A percentile compares a stretch with the other conserved stretches of the same genome.
phyloP scores from a whole-genome alignment of 164 flowering plant genomes.

The Protea cynaroides region DNA sequence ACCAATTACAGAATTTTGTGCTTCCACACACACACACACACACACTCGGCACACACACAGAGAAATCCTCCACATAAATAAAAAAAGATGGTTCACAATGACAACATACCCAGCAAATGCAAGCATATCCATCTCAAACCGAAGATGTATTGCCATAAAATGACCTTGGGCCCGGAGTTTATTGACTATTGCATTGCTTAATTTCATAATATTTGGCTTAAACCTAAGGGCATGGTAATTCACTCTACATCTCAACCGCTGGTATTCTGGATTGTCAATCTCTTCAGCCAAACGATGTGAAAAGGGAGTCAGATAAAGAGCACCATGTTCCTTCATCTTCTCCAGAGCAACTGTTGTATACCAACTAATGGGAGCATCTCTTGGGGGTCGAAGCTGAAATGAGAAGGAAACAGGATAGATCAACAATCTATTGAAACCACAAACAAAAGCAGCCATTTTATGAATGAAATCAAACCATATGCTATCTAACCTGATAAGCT shows the following conservation, averaged over 20 bases:
- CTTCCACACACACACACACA: too few relatives aligned
- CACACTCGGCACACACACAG: too few relatives aligned
- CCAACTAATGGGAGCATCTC: constrained; percentile 96
- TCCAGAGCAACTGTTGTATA: constrained; percentile 68
- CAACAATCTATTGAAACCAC: background rate
- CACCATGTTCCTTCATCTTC: constrained; percentile 94
- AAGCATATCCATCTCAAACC: constrained; percentile 99
- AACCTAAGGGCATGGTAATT: constrained; percentile 92
- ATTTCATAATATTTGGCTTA: constrained; percentile 82
- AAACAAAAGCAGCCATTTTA: background rate
- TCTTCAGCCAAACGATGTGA: constrained; percentile 97
- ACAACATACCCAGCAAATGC: constrained; percentile 93
- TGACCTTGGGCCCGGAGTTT: constrained; percentile 87
- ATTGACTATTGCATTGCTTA: constrained; percentile 70
- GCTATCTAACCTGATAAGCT: constrained; percentile 59
- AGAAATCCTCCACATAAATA: background rate
- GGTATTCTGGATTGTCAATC: constrained; percentile 90
- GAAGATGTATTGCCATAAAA: constrained; percentile 98
- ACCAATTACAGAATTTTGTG: background rate
- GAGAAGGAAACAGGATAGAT: constrained; percentile 1
- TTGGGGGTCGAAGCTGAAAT: constrained; percentile 76
- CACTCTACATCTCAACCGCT: constrained; percentile 91
- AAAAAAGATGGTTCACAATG: constrained; percentile 2
- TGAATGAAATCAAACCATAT: background rate
- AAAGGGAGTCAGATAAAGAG: constrained; percentile 92